Conservation (phyloP, 2,329 filamentous ascomycete genomes). For the Clonostachys rhizophaga region DNA sequence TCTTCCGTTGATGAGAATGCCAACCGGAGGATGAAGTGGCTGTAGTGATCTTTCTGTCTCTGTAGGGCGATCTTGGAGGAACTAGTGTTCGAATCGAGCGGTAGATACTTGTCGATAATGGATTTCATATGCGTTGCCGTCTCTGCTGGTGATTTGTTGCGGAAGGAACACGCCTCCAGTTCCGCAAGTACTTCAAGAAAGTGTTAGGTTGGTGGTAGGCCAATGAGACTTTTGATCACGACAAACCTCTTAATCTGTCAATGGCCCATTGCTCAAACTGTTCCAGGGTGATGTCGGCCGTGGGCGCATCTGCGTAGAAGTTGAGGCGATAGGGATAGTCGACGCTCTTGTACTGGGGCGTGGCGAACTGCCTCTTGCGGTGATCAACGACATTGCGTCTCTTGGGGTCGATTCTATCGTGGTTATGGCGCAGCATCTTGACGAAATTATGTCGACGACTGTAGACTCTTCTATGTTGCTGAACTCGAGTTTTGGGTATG, state of each 20-base stretch:
- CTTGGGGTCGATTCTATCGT: conserved; percentile 60
- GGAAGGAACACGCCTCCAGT: conserved; percentile 91
- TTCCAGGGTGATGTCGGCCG: conserved; percentile 90
- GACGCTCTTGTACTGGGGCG: conserved; percentile 69
- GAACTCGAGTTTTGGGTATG: too few relatives aligned
- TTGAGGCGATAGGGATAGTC: conserved; percentile 85
- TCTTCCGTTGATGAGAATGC: conserved; percentile 93
- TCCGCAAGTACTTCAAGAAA: conserved; percentile 66
- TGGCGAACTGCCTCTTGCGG: conserved; percentile 83
- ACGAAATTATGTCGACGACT: background rate
- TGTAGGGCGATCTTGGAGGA: conserved; percentile 58
- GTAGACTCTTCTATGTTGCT: too few relatives aligned
- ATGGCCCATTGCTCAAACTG: conserved; percentile 99
- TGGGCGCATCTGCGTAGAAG: conserved; percentile 85
- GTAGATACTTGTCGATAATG: conserved; percentile 81
- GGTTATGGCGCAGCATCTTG: conserved; percentile 45
- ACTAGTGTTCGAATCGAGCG: conserved; percentile 72
- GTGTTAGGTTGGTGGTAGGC: background rate
- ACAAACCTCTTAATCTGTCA: conserved; percentile 73
- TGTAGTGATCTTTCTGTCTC: conserved; percentile 93
- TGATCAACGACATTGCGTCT: conserved; percentile 71
- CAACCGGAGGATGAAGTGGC: conserved; percentile 91
- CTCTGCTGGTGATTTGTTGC: conserved; percentile 81
- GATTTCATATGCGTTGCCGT: conserved; percentile 80
- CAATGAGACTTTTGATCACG: background rate